Evolutionary conservation across 1,139 yeast species (phyloP).

Genomic region (Suhomyces wounanorum): DNA sequence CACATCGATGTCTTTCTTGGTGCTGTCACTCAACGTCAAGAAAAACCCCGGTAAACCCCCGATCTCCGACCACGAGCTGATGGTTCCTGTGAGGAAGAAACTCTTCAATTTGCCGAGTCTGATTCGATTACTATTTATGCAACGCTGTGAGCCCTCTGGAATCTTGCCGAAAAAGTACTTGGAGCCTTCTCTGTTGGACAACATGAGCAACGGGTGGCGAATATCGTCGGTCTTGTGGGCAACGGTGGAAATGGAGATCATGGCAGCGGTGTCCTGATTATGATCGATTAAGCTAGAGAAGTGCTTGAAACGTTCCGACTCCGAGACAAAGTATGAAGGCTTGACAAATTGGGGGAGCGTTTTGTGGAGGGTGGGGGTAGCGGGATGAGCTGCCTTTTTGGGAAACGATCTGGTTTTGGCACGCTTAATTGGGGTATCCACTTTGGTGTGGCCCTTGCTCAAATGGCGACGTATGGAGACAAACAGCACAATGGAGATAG

Average conservation of each 20-base stretch:
- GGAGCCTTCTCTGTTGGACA: slow-evolving; percentile 53
- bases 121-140: slow-evolving; percentile 55
- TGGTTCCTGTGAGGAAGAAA: slow-evolving; percentile 73
- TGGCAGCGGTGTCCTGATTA: slow-evolving; percentile 22
- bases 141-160: slow-evolving; percentile 85
- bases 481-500: slow-evolving; percentile 12
- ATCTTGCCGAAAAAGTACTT: slow-evolving; percentile 76
- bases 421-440: neutral
- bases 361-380: neutral
- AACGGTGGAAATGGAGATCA: slow-evolving; percentile 45
- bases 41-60: slow-evolving; percentile 93
- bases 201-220: slow-evolving; percentile 57
- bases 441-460: slow-evolving; percentile 5
- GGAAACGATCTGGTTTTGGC: neutral
- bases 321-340: slow-evolving; percentile 17
- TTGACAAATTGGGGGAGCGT: slow-evolving; percentile 14
- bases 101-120: slow-evolving; percentile 58
- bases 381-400: neutral
- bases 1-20: slow-evolving; percentile 50
- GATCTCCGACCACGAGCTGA: slow-evolving; percentile 66
- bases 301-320: slow-evolving; percentile 13
- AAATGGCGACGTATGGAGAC: slow-evolving; percentile 1
- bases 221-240: slow-evolving; percentile 65
- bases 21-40: slow-evolving; percentile 82
- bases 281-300: slow-evolving; percentile 20